phyloP scores from a whole-genome alignment of 345 rosid species.

The Kernera saxatilis region DNA sequence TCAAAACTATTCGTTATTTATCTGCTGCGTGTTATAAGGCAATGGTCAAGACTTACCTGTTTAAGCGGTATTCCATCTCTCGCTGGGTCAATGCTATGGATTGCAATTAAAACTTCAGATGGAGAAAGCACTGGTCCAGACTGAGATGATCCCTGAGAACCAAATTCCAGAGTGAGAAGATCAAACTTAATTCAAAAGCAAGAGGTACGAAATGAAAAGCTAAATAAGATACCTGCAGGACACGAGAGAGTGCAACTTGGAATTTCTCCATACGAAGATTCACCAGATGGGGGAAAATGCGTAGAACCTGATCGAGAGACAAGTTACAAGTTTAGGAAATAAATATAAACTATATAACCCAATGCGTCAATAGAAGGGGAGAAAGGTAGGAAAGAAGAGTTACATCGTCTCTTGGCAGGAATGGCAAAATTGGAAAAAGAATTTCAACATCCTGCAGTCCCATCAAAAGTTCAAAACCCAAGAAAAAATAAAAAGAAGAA shows the following conservation, averaged over 20 bases:
- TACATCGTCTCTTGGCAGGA: conserved; percentile 86
- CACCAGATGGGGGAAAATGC: conserved; percentile 60
- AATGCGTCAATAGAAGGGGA: not conserved
- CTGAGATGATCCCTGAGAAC: conserved; percentile 64
- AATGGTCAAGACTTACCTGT: conserved; percentile 44
- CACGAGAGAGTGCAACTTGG: conserved; percentile 68
- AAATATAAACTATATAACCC: not conserved
- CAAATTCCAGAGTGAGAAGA: conserved; percentile 13
- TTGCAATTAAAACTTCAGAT: conserved; percentile 78
- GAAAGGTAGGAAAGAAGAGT: conserved; percentile 1
- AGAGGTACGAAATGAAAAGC: not conserved
- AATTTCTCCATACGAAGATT: conserved; percentile 80
- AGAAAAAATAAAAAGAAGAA: not conserved
- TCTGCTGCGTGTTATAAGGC: not conserved
- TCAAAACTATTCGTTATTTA: not conserved
- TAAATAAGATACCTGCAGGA: conserved; percentile 58
- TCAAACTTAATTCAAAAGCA: conserved; percentile 3
- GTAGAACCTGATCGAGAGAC: conserved; percentile 50
- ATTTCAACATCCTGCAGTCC: conserved; percentile 79
- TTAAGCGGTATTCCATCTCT: conserved; percentile 88
- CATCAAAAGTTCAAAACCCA: conserved; percentile 27
- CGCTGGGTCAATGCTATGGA: conserved; percentile 89
- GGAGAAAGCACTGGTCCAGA: conserved; percentile 68
- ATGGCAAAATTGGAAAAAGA: conserved; percentile 78
- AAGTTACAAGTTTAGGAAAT: not conserved